phyloP scores from a whole-genome alignment of 768 basidiomycete species.

The Leccinum boreale region DNA sequence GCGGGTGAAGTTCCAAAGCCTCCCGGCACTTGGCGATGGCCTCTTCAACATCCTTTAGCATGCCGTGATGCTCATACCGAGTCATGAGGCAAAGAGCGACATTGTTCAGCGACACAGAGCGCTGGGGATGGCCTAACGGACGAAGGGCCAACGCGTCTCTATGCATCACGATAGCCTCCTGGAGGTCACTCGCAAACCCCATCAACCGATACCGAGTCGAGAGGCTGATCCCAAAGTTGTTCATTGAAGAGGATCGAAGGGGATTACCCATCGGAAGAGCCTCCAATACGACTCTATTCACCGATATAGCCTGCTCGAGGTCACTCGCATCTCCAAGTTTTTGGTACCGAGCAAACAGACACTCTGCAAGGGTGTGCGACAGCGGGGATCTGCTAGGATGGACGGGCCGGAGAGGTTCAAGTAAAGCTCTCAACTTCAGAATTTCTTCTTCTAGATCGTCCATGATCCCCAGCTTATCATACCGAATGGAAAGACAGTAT shows the following conservation, averaged over 20 bases:
- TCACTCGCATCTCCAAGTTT: not conserved
- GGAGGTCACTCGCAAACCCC: constrained; percentile 7
- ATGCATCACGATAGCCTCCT: constrained; percentile 18
- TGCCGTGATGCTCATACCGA: not conserved
- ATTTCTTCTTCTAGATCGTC: constrained; percentile 1
- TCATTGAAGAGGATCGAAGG: constrained; percentile 1
- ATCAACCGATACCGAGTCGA: not conserved
- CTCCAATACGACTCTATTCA: not conserved
- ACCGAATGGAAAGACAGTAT: not conserved
- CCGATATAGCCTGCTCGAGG: not conserved
- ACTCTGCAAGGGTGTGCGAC: not conserved
- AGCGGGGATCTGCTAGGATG: not conserved
- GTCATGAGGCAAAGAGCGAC: not conserved
- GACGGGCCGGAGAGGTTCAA: not conserved
- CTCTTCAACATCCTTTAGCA: not conserved
- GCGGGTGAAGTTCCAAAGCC: not conserved
- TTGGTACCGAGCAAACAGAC: not conserved
- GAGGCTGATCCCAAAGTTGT: constrained; percentile 15
- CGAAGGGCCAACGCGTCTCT: not conserved
- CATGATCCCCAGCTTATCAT: not conserved
- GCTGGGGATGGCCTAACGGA: constrained; percentile 1
- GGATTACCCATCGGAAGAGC: constrained; percentile 4
- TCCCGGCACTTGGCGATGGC: not conserved
- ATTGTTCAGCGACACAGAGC: not conserved
- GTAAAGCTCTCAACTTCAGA: not conserved